Percentiles rank a stretch among this genome's conserved stretches.
phyloP scores from a whole-genome alignment of 805 yeast species.

The Zygosaccharomyces bailii region DNA sequence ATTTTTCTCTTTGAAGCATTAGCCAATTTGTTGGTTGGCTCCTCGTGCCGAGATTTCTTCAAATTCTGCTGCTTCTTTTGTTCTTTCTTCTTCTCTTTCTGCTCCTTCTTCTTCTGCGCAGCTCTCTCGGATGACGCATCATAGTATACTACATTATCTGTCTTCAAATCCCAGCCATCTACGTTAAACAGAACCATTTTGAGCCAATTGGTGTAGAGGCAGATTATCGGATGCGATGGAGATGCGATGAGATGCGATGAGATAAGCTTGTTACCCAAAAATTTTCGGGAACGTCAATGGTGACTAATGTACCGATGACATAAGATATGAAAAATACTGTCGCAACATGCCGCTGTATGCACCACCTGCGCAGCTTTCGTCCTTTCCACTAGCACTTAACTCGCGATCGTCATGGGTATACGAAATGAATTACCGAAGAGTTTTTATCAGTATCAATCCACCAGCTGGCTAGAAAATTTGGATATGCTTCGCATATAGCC shows the following conservation, averaged over 20 bases:
- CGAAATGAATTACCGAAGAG: slow-evolving; percentile 17
- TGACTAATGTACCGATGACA: slow-evolving; percentile 3
- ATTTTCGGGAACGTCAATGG: slow-evolving; percentile 6
- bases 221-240: not conserved
- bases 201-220: not conserved
- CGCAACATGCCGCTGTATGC: too few species aligned
- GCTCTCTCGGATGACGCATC: slow-evolving; percentile 34
- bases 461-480: slow-evolving; percentile 16
- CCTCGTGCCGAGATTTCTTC: slow-evolving; percentile 30
- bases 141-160: slow-evolving; percentile 49
- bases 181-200: slow-evolving; percentile 71
- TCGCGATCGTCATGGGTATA: slow-evolving; percentile 6
- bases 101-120: slow-evolving; percentile 28
- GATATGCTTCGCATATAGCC: slow-evolving; percentile 6
- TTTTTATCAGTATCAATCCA: slow-evolving; percentile 22
- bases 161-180: slow-evolving; percentile 75
- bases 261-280: slow-evolving; percentile 12
- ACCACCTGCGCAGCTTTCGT: too few species aligned
- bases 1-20: slow-evolving; percentile 18
- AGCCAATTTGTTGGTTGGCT: not conserved
- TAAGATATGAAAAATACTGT: too few species aligned
- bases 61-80: slow-evolving; percentile 30
- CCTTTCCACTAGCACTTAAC: too few species aligned
- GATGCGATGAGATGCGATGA: slow-evolving; percentile 7
- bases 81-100: slow-evolving; percentile 20